These are phyloP conservation scores for Plasmodium knowlesi DNA, from an alignment of 169 alveolate species.

Conservation along the genomic window DNA sequence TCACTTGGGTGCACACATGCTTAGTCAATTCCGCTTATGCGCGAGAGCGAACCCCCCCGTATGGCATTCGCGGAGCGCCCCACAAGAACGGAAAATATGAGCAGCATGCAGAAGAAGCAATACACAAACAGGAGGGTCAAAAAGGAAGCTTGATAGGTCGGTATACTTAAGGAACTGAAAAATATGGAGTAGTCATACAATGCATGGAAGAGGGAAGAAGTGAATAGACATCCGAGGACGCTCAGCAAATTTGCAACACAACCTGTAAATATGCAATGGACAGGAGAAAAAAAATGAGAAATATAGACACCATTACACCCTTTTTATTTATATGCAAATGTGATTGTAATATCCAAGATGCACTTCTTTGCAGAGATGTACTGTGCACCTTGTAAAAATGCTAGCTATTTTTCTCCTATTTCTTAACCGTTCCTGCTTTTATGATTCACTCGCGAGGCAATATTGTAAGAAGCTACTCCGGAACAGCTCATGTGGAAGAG, in stretches of 20 bases:
- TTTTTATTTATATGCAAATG: not conserved
- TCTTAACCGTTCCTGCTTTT: slow-evolving; percentile 17
- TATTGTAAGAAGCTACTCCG: slow-evolving; percentile 52
- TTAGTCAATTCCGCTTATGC: not conserved
- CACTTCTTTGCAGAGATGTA: not conserved
- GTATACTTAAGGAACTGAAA: slow-evolving; percentile 39
- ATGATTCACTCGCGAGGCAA: not conserved
- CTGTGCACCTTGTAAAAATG: not conserved
- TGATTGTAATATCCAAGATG: not conserved
- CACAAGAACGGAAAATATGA: slow-evolving; percentile 37
- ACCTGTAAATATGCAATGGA: slow-evolving; percentile 15
- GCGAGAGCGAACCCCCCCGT: not conserved
- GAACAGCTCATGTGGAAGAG: slow-evolving; percentile 68
- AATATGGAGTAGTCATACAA: slow-evolving; percentile 62
- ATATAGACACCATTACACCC: not conserved
- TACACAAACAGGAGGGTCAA: slow-evolving; percentile 22
- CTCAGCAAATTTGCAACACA: not conserved
- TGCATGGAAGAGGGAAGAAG: slow-evolving; percentile 63
- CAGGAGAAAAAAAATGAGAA: not conserved
- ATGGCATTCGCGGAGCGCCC: not conserved
- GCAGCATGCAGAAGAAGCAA: slow-evolving; percentile 17
- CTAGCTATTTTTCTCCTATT: not conserved
- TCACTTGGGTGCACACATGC: not conserved
- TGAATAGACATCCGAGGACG: slow-evolving; percentile 15
- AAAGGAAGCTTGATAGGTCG: slow-evolving; percentile 23